Base-by-base conservation (phyloP, 2,329 filamentous ascomycete species). In the Sporothrix euskadiensis region DNA sequence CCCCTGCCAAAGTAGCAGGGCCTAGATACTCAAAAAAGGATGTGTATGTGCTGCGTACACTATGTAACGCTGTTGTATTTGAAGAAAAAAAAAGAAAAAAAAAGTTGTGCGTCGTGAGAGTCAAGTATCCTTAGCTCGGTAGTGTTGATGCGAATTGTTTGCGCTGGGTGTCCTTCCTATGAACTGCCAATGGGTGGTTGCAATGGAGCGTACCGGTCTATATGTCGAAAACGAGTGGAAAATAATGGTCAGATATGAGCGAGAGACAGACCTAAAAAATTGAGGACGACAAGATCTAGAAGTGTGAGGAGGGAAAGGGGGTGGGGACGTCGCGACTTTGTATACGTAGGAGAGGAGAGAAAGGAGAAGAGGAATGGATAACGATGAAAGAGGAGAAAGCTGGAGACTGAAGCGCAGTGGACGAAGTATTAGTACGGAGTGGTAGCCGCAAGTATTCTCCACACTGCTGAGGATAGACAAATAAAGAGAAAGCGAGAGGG, bases 241-340 rank as follows among this genome's bases (percentile, higher is more conserved):
- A 30, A 41, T 7, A 61, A 47, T 69, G 74, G 76, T 74, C 76
- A 77, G 71, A 73, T 63, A 61, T 69, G 71, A 77, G 74, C 74
- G 75, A 76, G 63, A 73, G 76, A 75, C 74, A 70, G 74, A 74
- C 71, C 71, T 32, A 30, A n/a, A 41, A 41, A n/a, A 61, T 30
- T 44, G 41, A 12, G 10, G 66, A 47, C 39, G n/a, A 57, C 32
- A 66, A 65, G 22, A 52, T 14, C 44, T 16, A 66, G 22, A 47
- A 44, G 56, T 57, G 26, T 26, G 26, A 26, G 26, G 47, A 56
- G 44, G 57, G 41, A n/a, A n/a, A 57, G 52, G n/a, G 30, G 44
- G 1, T 7, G 19, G 14, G 26, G 44, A 47, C 19, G 65, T 69
- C 26, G 30, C 22, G 12, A 16, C 6, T 44, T 9, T 56, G n/a